Conservation (phyloP, 2,329 filamentous ascomycete genomes). For the Pseudomassariella vexata region DNA sequence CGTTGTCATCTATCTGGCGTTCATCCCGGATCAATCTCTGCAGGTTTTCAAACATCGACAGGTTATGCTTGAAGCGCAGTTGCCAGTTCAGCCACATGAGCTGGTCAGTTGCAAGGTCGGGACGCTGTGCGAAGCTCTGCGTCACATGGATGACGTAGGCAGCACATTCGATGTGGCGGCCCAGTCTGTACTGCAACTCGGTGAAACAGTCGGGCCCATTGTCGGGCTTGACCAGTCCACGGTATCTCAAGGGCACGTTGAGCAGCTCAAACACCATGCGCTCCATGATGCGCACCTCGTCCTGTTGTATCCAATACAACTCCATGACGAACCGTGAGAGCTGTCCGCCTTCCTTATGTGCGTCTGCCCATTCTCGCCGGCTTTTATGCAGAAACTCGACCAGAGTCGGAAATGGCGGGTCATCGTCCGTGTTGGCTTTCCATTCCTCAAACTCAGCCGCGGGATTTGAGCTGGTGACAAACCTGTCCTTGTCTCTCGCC, state of each 20-base stretch:
- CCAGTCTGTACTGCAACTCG: neutral
- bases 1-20: neutral
- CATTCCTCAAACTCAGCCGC: too few species aligned
- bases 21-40: neutral
- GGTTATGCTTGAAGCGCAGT: too few species aligned
- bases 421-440: too few species aligned
- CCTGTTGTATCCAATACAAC: constrained; percentile 4
- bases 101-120: neutral
- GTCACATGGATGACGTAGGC: neutral
- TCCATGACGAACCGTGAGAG: neutral
- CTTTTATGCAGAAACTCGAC: too few species aligned
- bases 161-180: neutral
- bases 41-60: neutral
- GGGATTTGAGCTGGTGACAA: too few species aligned
- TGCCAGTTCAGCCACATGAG: too few species aligned
- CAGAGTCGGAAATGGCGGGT: too few species aligned
- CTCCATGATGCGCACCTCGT: constrained; percentile 13
- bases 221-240: too few species aligned
- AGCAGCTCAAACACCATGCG: constrained; percentile 16
- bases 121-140: neutral
- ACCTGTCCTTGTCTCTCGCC: too few species aligned
- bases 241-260: neutral
- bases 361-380: neutral
- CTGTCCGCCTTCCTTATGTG: neutral
- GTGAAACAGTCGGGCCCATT: neutral